Evolutionary conservation across 345 rosid species (phyloP), one percentile per base, ranked within the genome.

Genomic region (Melaleuca quinquenervia): DNA sequence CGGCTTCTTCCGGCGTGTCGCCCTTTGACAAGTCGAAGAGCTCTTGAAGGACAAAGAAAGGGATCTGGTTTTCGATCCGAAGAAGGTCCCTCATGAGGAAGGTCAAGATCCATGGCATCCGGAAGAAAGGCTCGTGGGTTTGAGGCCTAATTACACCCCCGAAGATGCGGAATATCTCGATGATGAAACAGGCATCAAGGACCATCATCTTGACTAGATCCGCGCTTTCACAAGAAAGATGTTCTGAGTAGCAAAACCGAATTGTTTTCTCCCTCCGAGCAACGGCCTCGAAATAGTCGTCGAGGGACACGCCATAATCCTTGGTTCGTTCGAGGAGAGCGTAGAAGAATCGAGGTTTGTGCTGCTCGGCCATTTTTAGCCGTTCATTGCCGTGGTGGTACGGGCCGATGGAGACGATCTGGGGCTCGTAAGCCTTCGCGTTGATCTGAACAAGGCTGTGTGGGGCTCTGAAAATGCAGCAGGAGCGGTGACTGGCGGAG

Each of bases 121-220:
- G 87, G 85, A 92, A 87, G 15, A 92, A 86, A 0, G 95, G 93
- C 80, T 93, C 95, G 48, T 90, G 90, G 15, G 22, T 62, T 82
- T 93, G 88, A 13, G 85, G 41, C 7, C 76, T 49, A 3, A 91
- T 86, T 18, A 90, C 50, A 6, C 87, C 27, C 0, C 90, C 91
- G 21, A 90, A 90, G 14, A 91, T 89, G 53, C 91, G 70, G 83
- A 93, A 90, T 36, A 92, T 82, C 60, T 90, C 92, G 52, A 93
- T 85, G 24, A 94, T 86, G 83, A 94, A 94, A 50, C 96, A 94
- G 22, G 93, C 92, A 62, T 94, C 95, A 18, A 93, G 92, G 62
- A 92, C 89, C 91, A 93, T 90, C 92, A 93, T 90, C 86, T 90
- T 89, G 5, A 92, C 75, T 5, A 94, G 52, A 5, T 88, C 85